These are phyloP conservation scores for Malus hybrid DNA, from an alignment of 331 rosid genomes.

Conservation along the genomic window DNA sequence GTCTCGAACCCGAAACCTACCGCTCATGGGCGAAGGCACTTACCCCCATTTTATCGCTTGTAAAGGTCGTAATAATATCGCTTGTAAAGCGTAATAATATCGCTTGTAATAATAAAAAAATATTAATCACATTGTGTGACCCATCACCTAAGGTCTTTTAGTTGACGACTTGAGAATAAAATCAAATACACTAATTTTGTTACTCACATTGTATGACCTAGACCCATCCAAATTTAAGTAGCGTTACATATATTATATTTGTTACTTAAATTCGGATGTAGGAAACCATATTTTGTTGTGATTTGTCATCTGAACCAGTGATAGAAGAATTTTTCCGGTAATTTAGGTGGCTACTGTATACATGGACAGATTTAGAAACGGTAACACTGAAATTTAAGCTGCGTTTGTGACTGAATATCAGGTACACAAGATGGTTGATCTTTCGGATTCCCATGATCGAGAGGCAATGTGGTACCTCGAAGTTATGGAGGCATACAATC, in stretches of 20 bases:
- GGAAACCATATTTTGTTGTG: not conserved
- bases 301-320: no score
- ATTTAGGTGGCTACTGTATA: not conserved
- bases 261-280: not conserved
- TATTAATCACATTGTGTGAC: no score
- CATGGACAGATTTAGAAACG: not conserved
- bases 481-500: slow-evolving; percentile 74
- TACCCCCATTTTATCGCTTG: no score
- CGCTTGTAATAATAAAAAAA: no score
- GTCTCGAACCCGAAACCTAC: no score
- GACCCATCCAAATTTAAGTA: not conserved
- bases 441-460: slow-evolving; percentile 60
- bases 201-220: no score
- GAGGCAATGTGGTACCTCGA: slow-evolving; percentile 96
- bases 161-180: not conserved
- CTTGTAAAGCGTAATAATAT: no score
- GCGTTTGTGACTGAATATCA: slow-evolving; percentile 9
- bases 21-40: no score
- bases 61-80: no score
- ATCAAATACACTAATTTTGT: no score
- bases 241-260: not conserved
- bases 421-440: slow-evolving; percentile 96
- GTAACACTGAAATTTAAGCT: not conserved
- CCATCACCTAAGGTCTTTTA: no score
- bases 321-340: not conserved